phyloP scores from a whole-genome alignment of 2,329 filamentous ascomycete species.

The Pyrenophora teres region DNA sequence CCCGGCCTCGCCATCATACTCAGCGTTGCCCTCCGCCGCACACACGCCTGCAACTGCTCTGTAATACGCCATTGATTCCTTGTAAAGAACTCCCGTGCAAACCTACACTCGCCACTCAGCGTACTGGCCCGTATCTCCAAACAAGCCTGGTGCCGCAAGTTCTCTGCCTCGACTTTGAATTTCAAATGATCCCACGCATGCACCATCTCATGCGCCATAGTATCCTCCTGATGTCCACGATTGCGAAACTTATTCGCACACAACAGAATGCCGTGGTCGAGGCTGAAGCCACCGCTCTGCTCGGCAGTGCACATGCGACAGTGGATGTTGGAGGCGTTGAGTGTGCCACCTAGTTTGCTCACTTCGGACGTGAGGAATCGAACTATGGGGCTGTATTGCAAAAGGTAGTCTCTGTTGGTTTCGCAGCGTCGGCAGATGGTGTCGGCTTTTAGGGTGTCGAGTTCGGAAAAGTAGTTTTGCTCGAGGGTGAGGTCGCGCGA shows the following conservation, averaged over 20 bases:
- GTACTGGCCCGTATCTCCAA: conserved; percentile 95
- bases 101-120: conserved; percentile 91
- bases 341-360: conserved; percentile 72
- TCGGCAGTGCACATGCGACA: conserved; percentile 78
- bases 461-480: conserved; percentile 73
- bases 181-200: conserved; percentile 93
- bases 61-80: conserved; percentile 86
- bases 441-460: conserved; percentile 75
- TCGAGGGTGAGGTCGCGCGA: conserved; percentile 35
- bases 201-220: conserved; percentile 95
- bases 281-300: conserved; percentile 82
- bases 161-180: conserved; percentile 85
- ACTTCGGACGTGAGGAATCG: conserved; percentile 87
- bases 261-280: conserved; percentile 83
- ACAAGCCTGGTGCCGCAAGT: conserved; percentile 88
- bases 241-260: conserved; percentile 90
- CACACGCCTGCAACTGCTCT: conserved; percentile 92
- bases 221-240: conserved; percentile 85
- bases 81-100: conserved; percentile 82
- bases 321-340: conserved; percentile 75
- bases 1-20: conserved; percentile 78
- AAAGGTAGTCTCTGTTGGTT: conserved; percentile 78
- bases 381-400: conserved; percentile 82
- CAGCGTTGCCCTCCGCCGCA: conserved; percentile 76
- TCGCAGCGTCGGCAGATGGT: conserved; percentile 83